phyloP scores from a whole-genome alignment of 768 basidiomycete species.

The Leucogyrophana mollusca region DNA sequence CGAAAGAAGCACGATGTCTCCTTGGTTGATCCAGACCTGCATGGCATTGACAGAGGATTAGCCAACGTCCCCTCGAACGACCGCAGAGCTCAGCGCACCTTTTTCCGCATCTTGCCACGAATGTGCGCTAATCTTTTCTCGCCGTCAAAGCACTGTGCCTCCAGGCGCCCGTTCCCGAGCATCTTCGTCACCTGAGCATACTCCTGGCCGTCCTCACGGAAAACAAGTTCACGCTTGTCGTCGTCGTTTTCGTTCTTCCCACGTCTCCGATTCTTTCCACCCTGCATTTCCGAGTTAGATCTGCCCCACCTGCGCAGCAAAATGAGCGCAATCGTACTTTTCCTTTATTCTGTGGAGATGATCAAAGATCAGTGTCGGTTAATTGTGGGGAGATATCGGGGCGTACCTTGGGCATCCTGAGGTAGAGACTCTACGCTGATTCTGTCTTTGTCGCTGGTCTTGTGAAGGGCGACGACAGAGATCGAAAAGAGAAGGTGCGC shows the following conservation, averaged over 20 bases:
- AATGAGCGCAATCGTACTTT: conserved; percentile 45
- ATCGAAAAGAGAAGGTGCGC: not conserved
- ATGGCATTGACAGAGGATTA: conserved; percentile 6
- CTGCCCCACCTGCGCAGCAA: not conserved
- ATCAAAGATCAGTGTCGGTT: conserved; percentile 10
- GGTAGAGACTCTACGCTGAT: conserved; percentile 15
- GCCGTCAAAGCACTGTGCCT: conserved; percentile 97
- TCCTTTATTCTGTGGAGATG: conserved; percentile 61
- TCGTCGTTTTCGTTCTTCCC: conserved; percentile 99
- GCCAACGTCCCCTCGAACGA: conserved; percentile 1
- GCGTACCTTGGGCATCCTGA: conserved; percentile 52
- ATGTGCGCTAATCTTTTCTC: conserved; percentile 98
- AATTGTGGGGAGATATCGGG: conserved; percentile 1
- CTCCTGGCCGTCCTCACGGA: conserved; percentile 98
- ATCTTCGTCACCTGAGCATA: conserved; percentile 99
- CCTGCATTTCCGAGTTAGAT: conserved; percentile 46
- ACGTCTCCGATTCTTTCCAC: conserved; percentile 98
- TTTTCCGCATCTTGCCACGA: conserved; percentile 98
- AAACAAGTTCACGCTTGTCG: conserved; percentile 97
- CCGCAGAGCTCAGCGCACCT: conserved; percentile 48
- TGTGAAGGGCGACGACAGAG: not conserved
- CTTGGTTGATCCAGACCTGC: conserved; percentile 99
- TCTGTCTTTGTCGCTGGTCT: conserved; percentile 6
- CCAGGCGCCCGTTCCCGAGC: conserved; percentile 96
- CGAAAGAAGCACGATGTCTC: conserved; percentile 92